Percentiles rank a stretch among this genome's conserved stretches.
Conservation (phyloP, 2,329 filamentous ascomycete species). For the Aurifilum marmelostoma region DNA sequence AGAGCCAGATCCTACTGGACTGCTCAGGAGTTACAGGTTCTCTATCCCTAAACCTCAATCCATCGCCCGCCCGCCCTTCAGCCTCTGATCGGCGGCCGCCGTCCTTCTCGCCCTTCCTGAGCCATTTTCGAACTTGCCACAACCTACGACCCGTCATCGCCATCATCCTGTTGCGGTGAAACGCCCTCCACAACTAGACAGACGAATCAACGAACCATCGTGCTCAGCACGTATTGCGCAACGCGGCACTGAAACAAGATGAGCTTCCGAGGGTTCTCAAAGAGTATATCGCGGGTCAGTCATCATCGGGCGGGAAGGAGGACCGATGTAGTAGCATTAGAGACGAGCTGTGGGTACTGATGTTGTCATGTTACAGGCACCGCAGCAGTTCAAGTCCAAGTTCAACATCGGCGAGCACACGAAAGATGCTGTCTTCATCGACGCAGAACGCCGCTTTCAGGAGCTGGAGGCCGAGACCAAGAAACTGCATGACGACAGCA, state of each 20-base stretch:
- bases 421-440: constrained; percentile 92
- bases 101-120: neutral
- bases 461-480: constrained; percentile 96
- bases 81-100: neutral
- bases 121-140: neutral
- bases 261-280: constrained; percentile 97
- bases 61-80: neutral
- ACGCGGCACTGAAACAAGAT: constrained; percentile 52
- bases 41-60: neutral
- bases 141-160: neutral
- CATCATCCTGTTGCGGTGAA: neutral
- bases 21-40: constrained; percentile 2
- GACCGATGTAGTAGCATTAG: neutral
- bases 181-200: neutral
- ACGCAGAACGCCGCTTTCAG: constrained; percentile 90
- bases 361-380: constrained; percentile 59
- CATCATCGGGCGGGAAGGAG: too few relatives aligned
- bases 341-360: constrained; percentile 33
- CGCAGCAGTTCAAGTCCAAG: constrained; percentile 86
- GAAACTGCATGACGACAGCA: constrained; percentile 93
- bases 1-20: neutral
- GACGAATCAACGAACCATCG: constrained; percentile 2
- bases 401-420: constrained; percentile 97
- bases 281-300: constrained; percentile 81
- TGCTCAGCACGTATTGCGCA: constrained; percentile 8